Evolutionary conservation across 2,329 filamentous ascomycete genomes (phyloP), one percentile per base, ranked within the genome.

Genomic region (Teratosphaeria zuluensis): DNA sequence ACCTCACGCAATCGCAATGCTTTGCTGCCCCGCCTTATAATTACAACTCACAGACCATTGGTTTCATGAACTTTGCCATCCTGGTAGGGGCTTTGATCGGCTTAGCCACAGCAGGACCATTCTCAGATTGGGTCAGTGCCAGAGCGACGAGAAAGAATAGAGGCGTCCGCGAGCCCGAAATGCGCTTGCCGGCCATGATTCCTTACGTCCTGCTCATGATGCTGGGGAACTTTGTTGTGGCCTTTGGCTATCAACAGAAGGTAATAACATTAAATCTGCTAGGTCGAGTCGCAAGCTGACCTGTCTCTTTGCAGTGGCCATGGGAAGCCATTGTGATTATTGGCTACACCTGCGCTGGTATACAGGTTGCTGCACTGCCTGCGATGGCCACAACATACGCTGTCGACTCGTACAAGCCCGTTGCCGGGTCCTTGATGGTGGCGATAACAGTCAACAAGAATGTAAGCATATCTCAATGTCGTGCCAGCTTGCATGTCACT

Each of bases 401-500:
- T 0, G 79, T 86, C 16, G 84, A 87, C 68, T 80, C 77, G 58
- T 86, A 87, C 70, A 86, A 86, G 71, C 81, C 83, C 0, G 80
- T 85, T 2, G 78, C 83, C 0, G 83, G 83, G 2, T 78, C 76
- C 2, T 72, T 86, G 54, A 83, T 86, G 67, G 82, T 85, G 0
- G 75, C 78, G 7, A 80, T 84, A 62, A 86, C 83, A 0, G 81
- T 86, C 53, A 84, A 84, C 65, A 86, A 86, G 73, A 85, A 85
- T 58, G 57, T 85, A 19, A 48, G 42, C 42, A 21, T 19, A 1
- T 21, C 4, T 48, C 4, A 16, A 48, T 2, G 42, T 48, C 4
- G 19, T 48, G 16, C 19, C 19, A 48, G 16, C 16, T 1, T 19
- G 6, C 5, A 48, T 16, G 5, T 48, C n/a, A 8, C 42, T 48